Base-by-base conservation (phyloP, 179 eudicot genomes). In the Beta corolliflora region DNA sequence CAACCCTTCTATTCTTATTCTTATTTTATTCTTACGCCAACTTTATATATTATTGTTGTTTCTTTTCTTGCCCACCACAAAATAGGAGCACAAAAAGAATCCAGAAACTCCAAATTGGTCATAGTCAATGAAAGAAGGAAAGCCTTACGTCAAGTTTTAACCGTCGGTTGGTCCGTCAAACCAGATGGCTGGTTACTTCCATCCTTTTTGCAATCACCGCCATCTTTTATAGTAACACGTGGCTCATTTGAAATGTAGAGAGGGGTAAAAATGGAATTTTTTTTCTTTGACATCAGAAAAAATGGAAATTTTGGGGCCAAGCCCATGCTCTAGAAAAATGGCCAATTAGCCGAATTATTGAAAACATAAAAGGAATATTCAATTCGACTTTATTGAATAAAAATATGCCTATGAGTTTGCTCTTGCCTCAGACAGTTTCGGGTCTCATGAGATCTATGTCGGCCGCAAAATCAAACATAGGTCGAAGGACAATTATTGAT, bases 1-100 rank as follows among this genome's bases (percentile, higher is more conserved):
- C 77, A 45, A 44, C 5, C n/a, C 67, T 21, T n/a, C n/a, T n/a
- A n/a, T n/a, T n/a, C n/a, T n/a, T n/a, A 14, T 58, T 3, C 58
- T 54, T 78, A 54, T 67, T 78, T 79, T 79, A 79, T 45, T 79
- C 76, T 53, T 63, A 73, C 64, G 73, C 73, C 44, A 73, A 29
- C 50, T 73, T 56, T 7, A 16, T 77, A 25, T 25, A 25, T 25
- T 65, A n/a, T 16, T 19, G 2, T 7, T 29, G 14, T 29, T 66
- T 31, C 8, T 29, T 72, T 25, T 25, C 29, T 25, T 25, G 25
- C 55, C 2, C 36, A 53, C 55, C 58, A 48, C 75, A 11, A 71
- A 46, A 45, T 9, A 19, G 52, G 72, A 68, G 73, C 41, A 18
- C 73, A 46, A 63, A 13, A 18, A 41, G 1, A 58, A 41, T 48